These are phyloP conservation scores for Simplicillium aogashimaense DNA, from an alignment of 2,329 filamentous ascomycete species.

Conservation along the genomic window DNA sequence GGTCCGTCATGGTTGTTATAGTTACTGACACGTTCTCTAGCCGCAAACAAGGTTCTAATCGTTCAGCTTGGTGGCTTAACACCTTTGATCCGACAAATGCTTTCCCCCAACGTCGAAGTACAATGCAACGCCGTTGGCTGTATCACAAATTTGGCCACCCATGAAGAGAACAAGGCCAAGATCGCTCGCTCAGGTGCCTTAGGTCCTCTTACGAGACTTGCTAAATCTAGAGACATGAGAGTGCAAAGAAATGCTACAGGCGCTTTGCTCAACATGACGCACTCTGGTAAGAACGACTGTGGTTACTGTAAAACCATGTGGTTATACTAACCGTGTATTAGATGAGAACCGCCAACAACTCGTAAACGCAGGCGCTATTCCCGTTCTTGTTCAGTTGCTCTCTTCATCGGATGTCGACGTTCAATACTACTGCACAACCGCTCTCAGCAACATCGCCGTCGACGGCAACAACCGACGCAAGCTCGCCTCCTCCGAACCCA, in stretches of 20 bases:
- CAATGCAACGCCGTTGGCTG: constrained; percentile 98
- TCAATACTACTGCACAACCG: constrained; percentile 98
- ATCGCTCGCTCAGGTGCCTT: constrained; percentile 92
- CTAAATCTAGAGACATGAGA: constrained; percentile 97
- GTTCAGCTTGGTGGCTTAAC: constrained; percentile 83
- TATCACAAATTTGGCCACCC: constrained; percentile 95
- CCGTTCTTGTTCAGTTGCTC: constrained; percentile 88
- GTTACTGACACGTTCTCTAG: constrained; percentile 46
- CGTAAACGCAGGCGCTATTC: constrained; percentile 95
- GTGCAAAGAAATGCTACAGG: constrained; percentile 97
- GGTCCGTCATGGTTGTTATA: neutral
- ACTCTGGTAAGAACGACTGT: constrained; percentile 62
- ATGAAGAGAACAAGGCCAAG: constrained; percentile 98
- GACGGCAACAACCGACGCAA: constrained; percentile 85
- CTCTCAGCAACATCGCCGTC: constrained; percentile 95
- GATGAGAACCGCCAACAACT: constrained; percentile 97
- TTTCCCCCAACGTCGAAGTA: constrained; percentile 93
- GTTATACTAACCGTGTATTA: constrained; percentile 24
- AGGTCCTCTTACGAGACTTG: constrained; percentile 79
- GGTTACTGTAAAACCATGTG: no score
- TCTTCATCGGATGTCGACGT: constrained; percentile 92
- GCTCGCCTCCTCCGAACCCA: constrained; percentile 80
- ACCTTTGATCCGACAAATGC: constrained; percentile 95
- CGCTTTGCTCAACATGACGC: constrained; percentile 96
- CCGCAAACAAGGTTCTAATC: constrained; percentile 95